These are phyloP conservation scores for Psilocybe sp. DNA, from an alignment of 768 basidiomycete species.

Conservation along the genomic window DNA sequence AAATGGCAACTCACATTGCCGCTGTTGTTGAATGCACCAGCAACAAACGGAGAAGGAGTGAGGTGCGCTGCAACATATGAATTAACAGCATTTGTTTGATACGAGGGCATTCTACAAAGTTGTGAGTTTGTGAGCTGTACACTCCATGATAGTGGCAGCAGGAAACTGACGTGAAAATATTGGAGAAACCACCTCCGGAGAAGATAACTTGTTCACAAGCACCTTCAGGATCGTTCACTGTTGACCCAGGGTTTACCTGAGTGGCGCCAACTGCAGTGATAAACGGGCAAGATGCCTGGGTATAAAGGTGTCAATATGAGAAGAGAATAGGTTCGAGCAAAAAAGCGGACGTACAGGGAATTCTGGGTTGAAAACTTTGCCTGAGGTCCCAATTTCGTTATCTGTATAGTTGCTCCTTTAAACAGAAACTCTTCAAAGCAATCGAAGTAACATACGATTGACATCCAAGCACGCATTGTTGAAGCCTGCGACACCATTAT, in stretches of 20 bases:
- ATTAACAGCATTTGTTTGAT: conserved; percentile 40
- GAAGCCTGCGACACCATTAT: conserved; percentile 36
- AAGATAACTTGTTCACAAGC: conserved; percentile 46
- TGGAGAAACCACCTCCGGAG: conserved; percentile 52
- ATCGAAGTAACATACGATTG: conserved; percentile 27
- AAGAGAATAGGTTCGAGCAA: too few relatives aligned
- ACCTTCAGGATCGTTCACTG: conserved; percentile 39
- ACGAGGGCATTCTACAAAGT: conserved; percentile 36
- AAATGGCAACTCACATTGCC: conserved; percentile 25
- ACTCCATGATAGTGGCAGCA: not conserved
- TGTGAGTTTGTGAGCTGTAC: not conserved
- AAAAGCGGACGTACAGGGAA: conserved; percentile 17
- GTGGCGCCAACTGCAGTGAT: conserved; percentile 53
- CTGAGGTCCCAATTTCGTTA: conserved; percentile 16
- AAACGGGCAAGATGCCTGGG: conserved; percentile 42
- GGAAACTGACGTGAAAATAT: conserved; percentile 31
- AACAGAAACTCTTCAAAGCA: conserved; percentile 4
- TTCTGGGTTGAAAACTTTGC: conserved; percentile 21
- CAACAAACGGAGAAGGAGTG: conserved; percentile 34
- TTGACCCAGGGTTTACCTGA: conserved; percentile 42
- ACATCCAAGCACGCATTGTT: conserved; percentile 36
- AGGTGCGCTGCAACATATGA: conserved; percentile 32
- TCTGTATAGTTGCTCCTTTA: conserved; percentile 8
- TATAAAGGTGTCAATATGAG: not conserved
- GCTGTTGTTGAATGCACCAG: conserved; percentile 43